These are phyloP conservation scores for Ilyonectria sp. DNA, from an alignment of 2,329 filamentous ascomycete genomes.

Conservation along the genomic window DNA sequence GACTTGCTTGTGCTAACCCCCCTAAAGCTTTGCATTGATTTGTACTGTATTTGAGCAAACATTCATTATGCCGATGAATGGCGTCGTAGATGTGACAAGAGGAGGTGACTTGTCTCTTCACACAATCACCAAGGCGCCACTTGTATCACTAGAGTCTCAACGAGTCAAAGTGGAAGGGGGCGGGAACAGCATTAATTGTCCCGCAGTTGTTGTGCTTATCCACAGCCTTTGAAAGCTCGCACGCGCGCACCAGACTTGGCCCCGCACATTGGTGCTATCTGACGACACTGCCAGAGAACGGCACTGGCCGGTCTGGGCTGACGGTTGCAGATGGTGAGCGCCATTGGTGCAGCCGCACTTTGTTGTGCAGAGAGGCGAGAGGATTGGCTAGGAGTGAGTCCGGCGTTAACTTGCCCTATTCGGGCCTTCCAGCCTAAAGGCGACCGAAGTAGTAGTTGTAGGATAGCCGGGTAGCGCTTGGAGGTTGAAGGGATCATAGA, in stretches of 20 bases:
- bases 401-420: conserved; percentile 18
- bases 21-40: conserved; percentile 1
- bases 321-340: conserved; percentile 42
- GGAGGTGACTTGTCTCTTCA: conserved; percentile 25
- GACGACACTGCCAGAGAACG: conserved; percentile 32
- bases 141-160: conserved; percentile 23
- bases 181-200: conserved; percentile 11
- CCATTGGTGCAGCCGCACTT: conserved; percentile 40
- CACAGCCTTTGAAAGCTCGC: conserved; percentile 10
- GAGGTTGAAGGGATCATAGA: conserved; percentile 12
- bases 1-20: background rate
- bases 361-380: conserved; percentile 21
- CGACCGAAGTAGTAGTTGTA: background rate
- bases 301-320: conserved; percentile 42
- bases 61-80: conserved; percentile 18
- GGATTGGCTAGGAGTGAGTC: conserved; percentile 24
- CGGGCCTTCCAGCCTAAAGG: conserved; percentile 13
- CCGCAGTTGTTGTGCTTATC: conserved; percentile 6
- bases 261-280: conserved; percentile 24
- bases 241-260: conserved; percentile 9
- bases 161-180: conserved; percentile 9
- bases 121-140: conserved; percentile 12
- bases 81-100: conserved; percentile 15
- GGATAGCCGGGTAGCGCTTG: conserved; percentile 3
- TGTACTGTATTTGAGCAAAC: conserved; percentile 7